Evolutionary conservation across 768 basidiomycete genomes (phyloP), one percentile per base, ranked within the genome.

Genomic region (Cubamyces sp.): DNA sequence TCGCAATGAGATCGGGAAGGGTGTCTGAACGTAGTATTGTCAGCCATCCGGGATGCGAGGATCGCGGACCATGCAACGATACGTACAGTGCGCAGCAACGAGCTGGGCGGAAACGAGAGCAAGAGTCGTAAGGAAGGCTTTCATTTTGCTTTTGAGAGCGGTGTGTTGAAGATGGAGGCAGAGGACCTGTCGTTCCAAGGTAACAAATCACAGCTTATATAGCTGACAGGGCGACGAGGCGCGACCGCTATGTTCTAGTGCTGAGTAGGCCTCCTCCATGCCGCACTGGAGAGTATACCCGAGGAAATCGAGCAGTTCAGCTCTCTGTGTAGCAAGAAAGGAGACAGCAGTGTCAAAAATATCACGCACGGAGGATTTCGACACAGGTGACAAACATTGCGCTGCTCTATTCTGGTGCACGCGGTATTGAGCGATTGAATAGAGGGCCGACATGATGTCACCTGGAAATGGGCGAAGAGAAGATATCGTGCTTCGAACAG

Each of bases 1-100:
- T 67, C 14, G 58, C 37, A 34, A 72, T 69, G 51, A 74, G 60
- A 57, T 74, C 69, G 8, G 71, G 73, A 54, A 74, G 71, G 18
- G 70, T 71, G 61, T 73, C 72, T 73, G 56, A 3, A 19, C 14
- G 15, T 8, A 42, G 5, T 3, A 34, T 6, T 16, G 46, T 64
- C 26, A 39, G 56, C 2, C 5, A 19, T 40, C 51, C 16, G 12
- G 0, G 14, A 12, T 19, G 49, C 0, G 18, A 25, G 16, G 16
- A 16, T 43, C 0, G 18, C 19, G 16, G 16, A 16, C 1, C 2
- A 5, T 5, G 12, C 3, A 11, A 5, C 5, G 34, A 14, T 1
- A 58, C 68, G 40, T 43, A 67, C 68, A 69, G 50, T 69, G 69
- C 12, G 69, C 69, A 26, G 66, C 62, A 23, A 50, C 66, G 37